Conservation (phyloP, 1,284 basidiomycete species). For the Volvariella volvacea region DNA sequence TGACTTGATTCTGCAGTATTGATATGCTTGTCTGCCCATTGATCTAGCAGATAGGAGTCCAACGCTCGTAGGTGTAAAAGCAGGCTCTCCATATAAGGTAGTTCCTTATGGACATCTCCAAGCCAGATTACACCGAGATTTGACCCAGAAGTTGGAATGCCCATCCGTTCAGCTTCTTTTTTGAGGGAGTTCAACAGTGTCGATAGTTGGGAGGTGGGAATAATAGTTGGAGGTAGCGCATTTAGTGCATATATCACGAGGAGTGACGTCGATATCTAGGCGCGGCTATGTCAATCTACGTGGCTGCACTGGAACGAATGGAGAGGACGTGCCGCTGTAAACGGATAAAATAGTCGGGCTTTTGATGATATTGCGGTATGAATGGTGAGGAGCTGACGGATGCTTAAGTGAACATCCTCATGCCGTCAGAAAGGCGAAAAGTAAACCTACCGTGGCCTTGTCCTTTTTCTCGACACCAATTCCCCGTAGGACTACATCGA, state of each 20-base stretch:
- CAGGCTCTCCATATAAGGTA: constrained; percentile 31
- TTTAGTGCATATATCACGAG: constrained; percentile 41
- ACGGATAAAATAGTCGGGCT: constrained; percentile 33
- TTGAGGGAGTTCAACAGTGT: constrained; percentile 29
- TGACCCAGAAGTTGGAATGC: background rate
- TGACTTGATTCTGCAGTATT: constrained; percentile 8
- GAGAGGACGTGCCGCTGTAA: constrained; percentile 28
- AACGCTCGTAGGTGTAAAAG: constrained; percentile 53
- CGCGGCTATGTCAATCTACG: constrained; percentile 4
- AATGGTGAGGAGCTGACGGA: constrained; percentile 35
- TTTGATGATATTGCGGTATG: constrained; percentile 39
- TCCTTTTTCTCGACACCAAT: constrained; percentile 43
- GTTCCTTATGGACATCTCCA: constrained; percentile 8
- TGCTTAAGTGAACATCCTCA: constrained; percentile 1
- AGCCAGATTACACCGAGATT: constrained; percentile 6
- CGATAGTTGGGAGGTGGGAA: constrained; percentile 25
- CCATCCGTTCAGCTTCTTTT: background rate
- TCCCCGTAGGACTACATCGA: constrained; percentile 33
- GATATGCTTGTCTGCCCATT: constrained; percentile 32
- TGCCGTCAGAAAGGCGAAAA: constrained; percentile 2
- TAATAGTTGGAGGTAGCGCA: constrained; percentile 28
- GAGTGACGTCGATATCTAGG: constrained; percentile 48
- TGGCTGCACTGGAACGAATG: constrained; percentile 4
- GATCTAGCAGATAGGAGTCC: constrained; percentile 53
- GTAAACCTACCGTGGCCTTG: constrained; percentile 30